These are phyloP conservation scores for Neopestalotiopsis clavispora DNA, from an alignment of 2,329 filamentous ascomycete genomes.

Conservation along the genomic window DNA sequence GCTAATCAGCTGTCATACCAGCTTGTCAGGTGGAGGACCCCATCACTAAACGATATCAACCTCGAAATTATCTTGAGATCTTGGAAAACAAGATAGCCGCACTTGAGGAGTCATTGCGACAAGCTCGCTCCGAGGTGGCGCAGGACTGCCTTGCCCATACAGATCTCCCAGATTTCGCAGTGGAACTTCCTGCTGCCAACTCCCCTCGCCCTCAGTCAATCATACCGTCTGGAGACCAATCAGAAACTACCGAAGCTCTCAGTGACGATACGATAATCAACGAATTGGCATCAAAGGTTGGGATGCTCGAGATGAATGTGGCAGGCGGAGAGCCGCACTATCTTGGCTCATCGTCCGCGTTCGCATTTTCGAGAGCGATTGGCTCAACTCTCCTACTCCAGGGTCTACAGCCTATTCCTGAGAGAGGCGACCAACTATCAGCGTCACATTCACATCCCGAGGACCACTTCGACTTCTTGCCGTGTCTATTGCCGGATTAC, in stretches of 20 bases:
- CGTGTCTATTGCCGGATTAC: neutral
- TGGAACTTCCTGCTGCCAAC: neutral
- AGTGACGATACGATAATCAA: slow-evolving; percentile 24
- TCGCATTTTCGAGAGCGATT: slow-evolving; percentile 36
- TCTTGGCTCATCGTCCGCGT: slow-evolving; percentile 40
- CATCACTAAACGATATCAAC: slow-evolving; percentile 36
- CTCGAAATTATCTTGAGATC: slow-evolving; percentile 37
- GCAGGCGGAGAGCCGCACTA: slow-evolving; percentile 41
- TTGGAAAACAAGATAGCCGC: slow-evolving; percentile 33
- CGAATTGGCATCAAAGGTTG: slow-evolving; percentile 31
- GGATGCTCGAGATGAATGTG: slow-evolving; percentile 31
- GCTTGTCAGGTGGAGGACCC: slow-evolving; percentile 40
- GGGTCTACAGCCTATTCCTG: slow-evolving; percentile 5
- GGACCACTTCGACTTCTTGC: no score
- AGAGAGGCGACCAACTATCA: neutral
- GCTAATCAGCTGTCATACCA: no score
- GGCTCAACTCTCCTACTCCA: slow-evolving; percentile 27
- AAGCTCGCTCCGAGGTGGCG: slow-evolving; percentile 31
- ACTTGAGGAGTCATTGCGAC: slow-evolving; percentile 36
- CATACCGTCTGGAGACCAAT: neutral
- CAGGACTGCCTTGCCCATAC: slow-evolving; percentile 23
- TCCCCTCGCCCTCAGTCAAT: neutral
- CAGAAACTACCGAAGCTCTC: slow-evolving; percentile 8
- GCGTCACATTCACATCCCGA: neutral
- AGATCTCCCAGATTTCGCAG: neutral